A percentile compares a stretch with the other conserved stretches of the same genome.
These are phyloP conservation scores for Thalia dealbata DNA, from an alignment of 176 grass and related monocot species.

Conservation along the genomic window DNA sequence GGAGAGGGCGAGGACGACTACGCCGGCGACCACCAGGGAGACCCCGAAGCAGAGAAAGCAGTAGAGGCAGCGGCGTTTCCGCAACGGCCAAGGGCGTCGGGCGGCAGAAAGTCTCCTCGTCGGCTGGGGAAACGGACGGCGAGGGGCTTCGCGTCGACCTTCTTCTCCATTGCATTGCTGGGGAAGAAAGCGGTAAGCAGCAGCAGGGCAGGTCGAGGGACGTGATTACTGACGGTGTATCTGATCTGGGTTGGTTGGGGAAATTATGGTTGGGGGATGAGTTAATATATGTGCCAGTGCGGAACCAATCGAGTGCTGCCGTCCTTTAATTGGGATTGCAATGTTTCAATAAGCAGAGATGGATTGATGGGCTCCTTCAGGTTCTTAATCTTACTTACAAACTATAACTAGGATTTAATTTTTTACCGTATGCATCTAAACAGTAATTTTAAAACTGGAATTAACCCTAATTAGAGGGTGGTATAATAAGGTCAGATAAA, in stretches of 20 bases:
- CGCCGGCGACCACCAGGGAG: background rate
- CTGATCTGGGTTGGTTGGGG: background rate
- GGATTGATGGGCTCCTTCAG: no score
- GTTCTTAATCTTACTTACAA: no score
- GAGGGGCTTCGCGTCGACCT: background rate
- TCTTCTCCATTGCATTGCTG: background rate
- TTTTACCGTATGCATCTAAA: no score
- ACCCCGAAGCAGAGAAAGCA: constrained; percentile 8
- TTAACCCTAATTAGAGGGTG: no score
- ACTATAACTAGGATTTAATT: no score
- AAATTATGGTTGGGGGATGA: background rate
- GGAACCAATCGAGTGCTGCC: background rate
- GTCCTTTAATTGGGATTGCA: no score
- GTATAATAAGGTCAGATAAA: no score
- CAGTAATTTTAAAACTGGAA: no score
- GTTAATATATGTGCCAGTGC: background rate
- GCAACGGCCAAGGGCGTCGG: background rate
- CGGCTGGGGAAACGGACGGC: background rate
- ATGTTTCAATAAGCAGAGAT: no score
- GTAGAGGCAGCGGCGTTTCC: background rate
- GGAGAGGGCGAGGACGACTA: constrained; percentile 24
- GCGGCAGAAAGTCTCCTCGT: background rate
- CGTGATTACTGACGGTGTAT: background rate
- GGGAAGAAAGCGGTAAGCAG: background rate
- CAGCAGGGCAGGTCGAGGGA: background rate